A percentile compares a stretch with the other conserved stretches of the same genome.
Conservation (phyloP, 2,329 filamentous ascomycete genomes). For the Colletotrichum horii region DNA sequence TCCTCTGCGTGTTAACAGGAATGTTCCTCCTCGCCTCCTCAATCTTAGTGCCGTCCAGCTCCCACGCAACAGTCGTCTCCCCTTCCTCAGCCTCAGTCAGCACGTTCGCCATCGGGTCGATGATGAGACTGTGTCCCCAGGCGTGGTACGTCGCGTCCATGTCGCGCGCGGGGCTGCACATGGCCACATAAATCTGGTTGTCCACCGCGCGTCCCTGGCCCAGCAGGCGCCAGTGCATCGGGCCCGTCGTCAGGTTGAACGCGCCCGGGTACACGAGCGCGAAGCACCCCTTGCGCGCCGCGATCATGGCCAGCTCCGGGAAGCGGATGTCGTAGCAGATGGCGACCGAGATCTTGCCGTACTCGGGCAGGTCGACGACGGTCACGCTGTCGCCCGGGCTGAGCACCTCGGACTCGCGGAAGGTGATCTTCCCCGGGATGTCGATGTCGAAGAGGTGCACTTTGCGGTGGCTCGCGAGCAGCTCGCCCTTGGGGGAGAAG, state of each 20-base stretch:
- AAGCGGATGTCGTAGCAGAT: conserved; percentile 99
- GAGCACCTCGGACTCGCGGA: conserved; percentile 89
- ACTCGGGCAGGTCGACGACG: conserved; percentile 84
- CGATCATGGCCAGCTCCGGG: conserved; percentile 89
- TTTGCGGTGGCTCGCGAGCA: conserved; percentile 91
- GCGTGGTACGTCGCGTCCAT: conserved; percentile 80
- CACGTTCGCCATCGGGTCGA: conserved; percentile 87
- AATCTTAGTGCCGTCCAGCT: conserved; percentile 72
- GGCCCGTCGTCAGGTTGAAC: conserved; percentile 93
- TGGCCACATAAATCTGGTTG: conserved; percentile 90
- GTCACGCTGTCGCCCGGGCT: conserved; percentile 86
- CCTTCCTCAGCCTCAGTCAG: conserved; percentile 78
- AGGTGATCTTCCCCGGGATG: conserved; percentile 92
- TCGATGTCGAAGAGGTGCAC: conserved; percentile 97
- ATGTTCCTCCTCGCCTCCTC: conserved; percentile 81
- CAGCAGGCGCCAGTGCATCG: conserved; percentile 87
- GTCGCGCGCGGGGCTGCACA: conserved; percentile 91
- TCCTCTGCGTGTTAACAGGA: conserved; percentile 80
- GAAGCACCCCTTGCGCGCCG: conserved; percentile 85
- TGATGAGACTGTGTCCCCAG: conserved; percentile 89
- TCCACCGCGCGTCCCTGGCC: conserved; percentile 86
- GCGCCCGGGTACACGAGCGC: conserved; percentile 92
- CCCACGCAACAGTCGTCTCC: conserved; percentile 77
- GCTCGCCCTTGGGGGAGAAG: conserved; percentile 77
- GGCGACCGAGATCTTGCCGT: conserved; percentile 84